These are phyloP conservation scores for Silybum marianum DNA, from an alignment of 129 eudicot genomes.

Conservation along the genomic window DNA sequence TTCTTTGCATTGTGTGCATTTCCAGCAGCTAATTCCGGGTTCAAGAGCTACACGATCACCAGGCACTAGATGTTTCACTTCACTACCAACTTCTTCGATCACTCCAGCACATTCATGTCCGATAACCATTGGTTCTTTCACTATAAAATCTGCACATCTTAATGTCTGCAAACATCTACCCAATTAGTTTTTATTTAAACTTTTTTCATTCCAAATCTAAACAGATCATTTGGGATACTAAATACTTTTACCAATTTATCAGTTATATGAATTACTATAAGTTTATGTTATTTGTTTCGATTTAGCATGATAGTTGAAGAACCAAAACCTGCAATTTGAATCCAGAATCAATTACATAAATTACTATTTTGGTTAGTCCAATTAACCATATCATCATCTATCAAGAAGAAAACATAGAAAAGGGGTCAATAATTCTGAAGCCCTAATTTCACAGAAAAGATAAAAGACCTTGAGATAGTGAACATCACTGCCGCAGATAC, in stretches of 20 bases:
- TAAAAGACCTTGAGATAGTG: conserved; percentile 59
- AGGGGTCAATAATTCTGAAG: background rate
- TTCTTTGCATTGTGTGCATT: conserved; percentile 55
- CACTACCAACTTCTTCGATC: conserved; percentile 65
- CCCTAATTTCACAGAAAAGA: background rate
- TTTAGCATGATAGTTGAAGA: background rate
- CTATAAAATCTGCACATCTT: conserved; percentile 64
- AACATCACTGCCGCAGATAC: conserved; percentile 75
- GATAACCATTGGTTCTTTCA: conserved; percentile 77
- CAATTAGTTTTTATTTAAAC: no score
- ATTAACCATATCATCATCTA: no score
- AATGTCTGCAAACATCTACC: conserved; percentile 37
- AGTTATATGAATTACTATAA: no score
- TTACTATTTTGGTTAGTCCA: no score
- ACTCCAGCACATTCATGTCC: conserved; percentile 80
- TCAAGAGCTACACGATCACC: conserved; percentile 78
- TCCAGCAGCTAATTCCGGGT: conserved; percentile 74
- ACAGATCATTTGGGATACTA: no score
- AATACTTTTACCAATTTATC: no score
- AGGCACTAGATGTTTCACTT: conserved; percentile 45
- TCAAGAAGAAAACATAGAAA: no score
- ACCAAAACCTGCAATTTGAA: background rate
- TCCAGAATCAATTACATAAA: background rate
- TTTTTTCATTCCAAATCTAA: background rate
- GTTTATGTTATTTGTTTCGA: no score